A percentile compares a stretch with the other conserved stretches of the same genome.
These are phyloP conservation scores for Carex parvula DNA, from an alignment of 176 grass and related monocot species.

Conservation along the genomic window DNA sequence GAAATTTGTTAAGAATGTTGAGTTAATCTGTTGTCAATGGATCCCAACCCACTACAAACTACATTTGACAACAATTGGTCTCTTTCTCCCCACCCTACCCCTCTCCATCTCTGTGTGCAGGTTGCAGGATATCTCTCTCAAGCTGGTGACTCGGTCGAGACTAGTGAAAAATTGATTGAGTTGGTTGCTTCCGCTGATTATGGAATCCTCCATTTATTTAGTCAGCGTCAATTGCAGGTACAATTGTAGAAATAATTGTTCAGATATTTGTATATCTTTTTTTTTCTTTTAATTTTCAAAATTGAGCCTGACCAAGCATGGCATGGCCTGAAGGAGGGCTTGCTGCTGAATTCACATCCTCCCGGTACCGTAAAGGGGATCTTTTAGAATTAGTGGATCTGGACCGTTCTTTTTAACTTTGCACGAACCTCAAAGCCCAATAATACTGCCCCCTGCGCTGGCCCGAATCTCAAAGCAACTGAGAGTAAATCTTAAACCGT, in stretches of 20 bases:
- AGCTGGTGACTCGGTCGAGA: conserved; percentile 54
- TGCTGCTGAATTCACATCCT: neutral
- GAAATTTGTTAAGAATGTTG: conserved; percentile 6
- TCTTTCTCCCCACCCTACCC: neutral
- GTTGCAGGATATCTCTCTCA: conserved; percentile 71
- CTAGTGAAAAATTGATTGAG: conserved; percentile 61
- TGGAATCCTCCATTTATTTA: conserved; percentile 89
- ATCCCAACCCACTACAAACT: neutral
- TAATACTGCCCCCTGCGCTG: too few relatives aligned
- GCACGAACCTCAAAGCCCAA: too few relatives aligned
- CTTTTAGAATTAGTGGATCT: too few relatives aligned
- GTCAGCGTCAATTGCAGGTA: conserved; percentile 92
- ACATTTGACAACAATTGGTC: neutral
- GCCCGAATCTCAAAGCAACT: too few relatives aligned
- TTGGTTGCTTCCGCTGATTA: conserved; percentile 72
- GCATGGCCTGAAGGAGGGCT: neutral
- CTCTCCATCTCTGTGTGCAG: conserved; percentile 34
- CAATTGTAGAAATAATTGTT: conserved; percentile 5
- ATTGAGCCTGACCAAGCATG: neutral
- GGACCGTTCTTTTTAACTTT: too few relatives aligned
- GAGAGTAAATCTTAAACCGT: too few relatives aligned
- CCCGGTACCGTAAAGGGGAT: too few relatives aligned
- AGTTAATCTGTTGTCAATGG: neutral
- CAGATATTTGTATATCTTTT: neutral
- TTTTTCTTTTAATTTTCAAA: neutral